Evolutionary conservation across 2,329 filamentous ascomycete genomes (phyloP).

Genomic region (Dryadomyces quercus-mongolicae): DNA sequence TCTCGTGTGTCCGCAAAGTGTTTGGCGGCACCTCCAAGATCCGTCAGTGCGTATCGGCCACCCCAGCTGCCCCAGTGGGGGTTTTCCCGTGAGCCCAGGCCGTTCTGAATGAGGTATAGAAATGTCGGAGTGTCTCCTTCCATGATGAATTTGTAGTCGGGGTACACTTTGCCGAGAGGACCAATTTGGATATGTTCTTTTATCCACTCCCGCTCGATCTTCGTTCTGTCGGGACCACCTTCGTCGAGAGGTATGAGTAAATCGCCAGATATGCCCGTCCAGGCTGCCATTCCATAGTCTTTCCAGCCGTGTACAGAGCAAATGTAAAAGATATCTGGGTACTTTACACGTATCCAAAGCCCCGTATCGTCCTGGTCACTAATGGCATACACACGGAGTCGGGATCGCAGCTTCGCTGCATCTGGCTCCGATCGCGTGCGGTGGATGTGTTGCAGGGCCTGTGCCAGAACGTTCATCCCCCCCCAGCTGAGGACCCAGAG

Average conservation of each 20-base stretch:
- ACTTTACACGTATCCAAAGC: conserved; percentile 40
- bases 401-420: conserved; percentile 22
- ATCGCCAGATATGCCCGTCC: conserved; percentile 36
- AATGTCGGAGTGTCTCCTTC: conserved; percentile 41
- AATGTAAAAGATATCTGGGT: conserved; percentile 44
- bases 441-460: conserved; percentile 30
- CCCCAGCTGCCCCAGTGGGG: conserved; percentile 37
- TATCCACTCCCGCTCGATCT: conserved; percentile 30
- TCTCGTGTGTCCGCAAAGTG: conserved; percentile 21
- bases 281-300: conserved; percentile 39
- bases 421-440: conserved; percentile 18
- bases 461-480: conserved; percentile 38
- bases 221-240: too few species aligned
- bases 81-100: conserved; percentile 30
- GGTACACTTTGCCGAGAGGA: conserved; percentile 29
- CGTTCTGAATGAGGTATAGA: conserved; percentile 35
- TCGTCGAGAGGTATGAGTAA: neutral
- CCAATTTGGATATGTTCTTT: conserved; percentile 39
- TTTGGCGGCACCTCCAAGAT: conserved; percentile 12
- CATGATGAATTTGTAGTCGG: conserved; percentile 33
- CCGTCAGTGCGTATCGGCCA: conserved; percentile 18
- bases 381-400: conserved; percentile 40
- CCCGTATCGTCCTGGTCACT: conserved; percentile 48
- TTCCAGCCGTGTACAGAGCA: conserved; percentile 42
- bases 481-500: conserved; percentile 42